phyloP scores from a whole-genome alignment of 2,329 filamentous ascomycete genomes.

The Apiospora koreana region DNA sequence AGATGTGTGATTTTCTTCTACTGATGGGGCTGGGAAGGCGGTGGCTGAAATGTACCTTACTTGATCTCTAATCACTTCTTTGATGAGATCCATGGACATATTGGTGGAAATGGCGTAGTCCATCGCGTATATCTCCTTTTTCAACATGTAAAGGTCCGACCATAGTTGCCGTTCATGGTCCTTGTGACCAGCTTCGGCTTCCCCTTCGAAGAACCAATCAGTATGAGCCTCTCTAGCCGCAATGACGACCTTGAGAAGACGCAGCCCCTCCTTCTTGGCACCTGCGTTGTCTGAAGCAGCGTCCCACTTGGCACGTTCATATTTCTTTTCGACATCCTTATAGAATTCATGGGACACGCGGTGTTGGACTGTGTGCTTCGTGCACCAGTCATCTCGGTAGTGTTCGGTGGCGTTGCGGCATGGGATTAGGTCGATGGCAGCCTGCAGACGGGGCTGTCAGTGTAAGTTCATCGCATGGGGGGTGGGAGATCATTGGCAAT shows the following conservation, averaged over 20 bases:
- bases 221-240: background rate
- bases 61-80: background rate
- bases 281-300: background rate
- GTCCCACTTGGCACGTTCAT: background rate
- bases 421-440: background rate
- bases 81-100: background rate
- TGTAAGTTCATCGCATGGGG: background rate
- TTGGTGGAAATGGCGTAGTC: background rate
- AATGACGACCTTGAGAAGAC: background rate
- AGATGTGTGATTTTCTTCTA: background rate
- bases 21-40: rapidly evolving
- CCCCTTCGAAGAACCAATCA: background rate
- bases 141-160: background rate
- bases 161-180: background rate
- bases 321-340: background rate
- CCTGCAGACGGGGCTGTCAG: background rate
- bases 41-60: background rate
- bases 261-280: background rate
- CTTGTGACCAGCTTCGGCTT: background rate
- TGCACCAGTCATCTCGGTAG: background rate
- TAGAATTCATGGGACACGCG: background rate
- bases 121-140: background rate
- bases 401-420: background rate
- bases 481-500: background rate
- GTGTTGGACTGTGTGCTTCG: background rate